A percentile compares a stretch with the other conserved stretches of the same genome.
These are phyloP conservation scores for Globisporangium iwayamae DNA, from an alignment of 352 stramenopile genomes.

Conservation along the genomic window DNA sequence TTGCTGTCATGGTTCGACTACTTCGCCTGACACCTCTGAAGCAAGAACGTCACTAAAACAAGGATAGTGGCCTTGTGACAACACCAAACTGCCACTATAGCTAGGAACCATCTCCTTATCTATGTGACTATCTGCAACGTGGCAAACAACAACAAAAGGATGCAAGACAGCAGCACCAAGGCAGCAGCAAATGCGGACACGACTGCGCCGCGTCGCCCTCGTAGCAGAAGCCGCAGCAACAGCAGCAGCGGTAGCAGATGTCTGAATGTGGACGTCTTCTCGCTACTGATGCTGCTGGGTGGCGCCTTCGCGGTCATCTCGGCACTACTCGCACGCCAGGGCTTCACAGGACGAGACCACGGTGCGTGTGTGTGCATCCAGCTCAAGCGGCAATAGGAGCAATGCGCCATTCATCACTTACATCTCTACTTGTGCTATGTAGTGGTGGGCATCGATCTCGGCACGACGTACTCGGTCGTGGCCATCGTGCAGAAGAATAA, in stretches of 20 bases:
- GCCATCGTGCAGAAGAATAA: slow-evolving; percentile 62
- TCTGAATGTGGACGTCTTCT: slow-evolving; percentile 24
- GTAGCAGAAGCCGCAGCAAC: not conserved
- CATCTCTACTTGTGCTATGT: not conserved
- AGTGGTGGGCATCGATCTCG: slow-evolving; percentile 73
- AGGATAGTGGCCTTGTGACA: too few relatives aligned
- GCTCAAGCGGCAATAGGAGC: too few relatives aligned
- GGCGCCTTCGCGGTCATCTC: slow-evolving; percentile 36
- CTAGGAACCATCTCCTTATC: not conserved
- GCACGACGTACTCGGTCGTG: slow-evolving; percentile 78
- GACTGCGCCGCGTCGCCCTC: not conserved
- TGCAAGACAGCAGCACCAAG: not conserved
- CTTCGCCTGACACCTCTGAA: too few relatives aligned
- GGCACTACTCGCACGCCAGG: slow-evolving; percentile 44
- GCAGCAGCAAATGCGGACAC: not conserved
- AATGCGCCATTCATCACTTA: not conserved
- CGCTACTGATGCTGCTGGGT: slow-evolving; percentile 40
- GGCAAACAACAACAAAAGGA: not conserved
- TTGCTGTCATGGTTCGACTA: too few relatives aligned
- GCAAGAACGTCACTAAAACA: too few relatives aligned
- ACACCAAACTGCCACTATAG: not conserved
- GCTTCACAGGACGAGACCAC: slow-evolving; percentile 59
- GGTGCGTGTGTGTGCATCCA: slow-evolving; percentile 17
- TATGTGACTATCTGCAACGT: not conserved
- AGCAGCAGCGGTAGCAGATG: not conserved